Base-by-base conservation (phyloP, 345 rosid species). In the Anastatica hierochuntica region DNA sequence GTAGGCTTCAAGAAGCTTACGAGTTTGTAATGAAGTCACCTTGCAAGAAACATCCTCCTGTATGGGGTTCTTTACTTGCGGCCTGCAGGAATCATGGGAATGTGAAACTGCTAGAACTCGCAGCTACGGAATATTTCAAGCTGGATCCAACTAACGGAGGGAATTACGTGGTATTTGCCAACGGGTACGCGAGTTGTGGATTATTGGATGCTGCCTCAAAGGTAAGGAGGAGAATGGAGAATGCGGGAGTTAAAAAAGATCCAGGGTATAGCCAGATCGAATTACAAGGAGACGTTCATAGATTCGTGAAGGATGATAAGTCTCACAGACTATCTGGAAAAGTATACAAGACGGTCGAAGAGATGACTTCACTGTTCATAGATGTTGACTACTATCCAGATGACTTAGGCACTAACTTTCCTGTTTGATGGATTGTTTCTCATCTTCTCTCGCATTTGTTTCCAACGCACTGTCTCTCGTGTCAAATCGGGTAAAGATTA, bases 21-120 rank as follows among this genome's bases (percentile, higher is more conserved):
- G 79, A 74, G 37, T 68, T 83, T 60, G 74, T 79, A 52, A 39
- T 80, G 64, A 68, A 63, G 29, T 76, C 88, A 52, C 82, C 80
- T 3, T 81, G 66, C 17, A 71, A 70, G 63, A 74, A 77, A 13
- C 80, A 83, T 59, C 74, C 88, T n/a, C 77, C 69, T 15, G 55
- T 69, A 19, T 86, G 95, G 95, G 88, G 86, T 68, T 79, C 88
- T 15, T 73, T 83, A 41, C 90, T 86, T 10, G 82, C 76, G 20
- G 82, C 85, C 24, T 86, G 81, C 67, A 70, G 75, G 73, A 86
- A 62, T 61, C 76, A 86, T 64, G 82, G 83, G 65, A 66, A 83
- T 43, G 64, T 77, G 49, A 73, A 76, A 53, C 65, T 83, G 26
- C 21, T 76, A 49, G 74, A 74, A 27, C 31, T 27, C 2, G 31